These are phyloP conservation scores for Stropharia rugosoannulata DNA, from an alignment of 768 basidiomycete genomes.

Conservation along the genomic window DNA sequence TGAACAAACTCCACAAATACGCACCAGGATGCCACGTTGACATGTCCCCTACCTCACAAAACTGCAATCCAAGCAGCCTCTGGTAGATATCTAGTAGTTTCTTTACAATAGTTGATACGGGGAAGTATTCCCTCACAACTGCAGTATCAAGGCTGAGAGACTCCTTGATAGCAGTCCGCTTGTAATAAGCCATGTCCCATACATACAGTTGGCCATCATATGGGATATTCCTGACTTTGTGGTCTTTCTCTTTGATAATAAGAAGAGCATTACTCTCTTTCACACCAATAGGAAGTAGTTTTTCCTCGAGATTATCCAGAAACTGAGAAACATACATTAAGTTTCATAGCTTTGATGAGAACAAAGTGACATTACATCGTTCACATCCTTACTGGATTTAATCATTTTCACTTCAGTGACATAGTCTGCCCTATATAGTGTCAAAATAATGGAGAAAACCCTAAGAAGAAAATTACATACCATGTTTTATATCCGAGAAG, in stretches of 20 bases:
- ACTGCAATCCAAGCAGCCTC: conserved; percentile 73
- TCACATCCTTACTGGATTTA: conserved; percentile 62
- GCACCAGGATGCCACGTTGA: conserved; percentile 80
- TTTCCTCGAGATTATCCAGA: conserved; percentile 70
- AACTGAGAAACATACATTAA: conserved; percentile 45
- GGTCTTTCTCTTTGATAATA: conserved; percentile 73
- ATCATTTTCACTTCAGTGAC: conserved; percentile 86
- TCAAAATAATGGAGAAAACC: not conserved
- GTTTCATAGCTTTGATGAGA: not conserved
- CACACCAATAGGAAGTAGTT: conserved; percentile 69
- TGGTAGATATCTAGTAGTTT: conserved; percentile 84
- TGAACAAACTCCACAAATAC: conserved; percentile 1
- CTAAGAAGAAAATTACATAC: no score
- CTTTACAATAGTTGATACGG: conserved; percentile 79
- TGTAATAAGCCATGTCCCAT: conserved; percentile 84
- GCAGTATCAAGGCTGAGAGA: conserved; percentile 71
- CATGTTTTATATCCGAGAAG: conserved; percentile 76
- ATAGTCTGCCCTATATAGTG: conserved; percentile 61
- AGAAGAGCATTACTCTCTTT: conserved; percentile 70
- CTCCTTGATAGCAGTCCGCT: conserved; percentile 64
- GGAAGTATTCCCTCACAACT: conserved; percentile 87
- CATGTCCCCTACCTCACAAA: conserved; percentile 56
- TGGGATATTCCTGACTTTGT: conserved; percentile 52
- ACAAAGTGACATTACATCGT: conserved; percentile 40
- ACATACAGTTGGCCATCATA: conserved; percentile 75